These are phyloP conservation scores for Puccinia triticina DNA, from an alignment of 1,284 basidiomycete genomes.

Conservation along the genomic window DNA sequence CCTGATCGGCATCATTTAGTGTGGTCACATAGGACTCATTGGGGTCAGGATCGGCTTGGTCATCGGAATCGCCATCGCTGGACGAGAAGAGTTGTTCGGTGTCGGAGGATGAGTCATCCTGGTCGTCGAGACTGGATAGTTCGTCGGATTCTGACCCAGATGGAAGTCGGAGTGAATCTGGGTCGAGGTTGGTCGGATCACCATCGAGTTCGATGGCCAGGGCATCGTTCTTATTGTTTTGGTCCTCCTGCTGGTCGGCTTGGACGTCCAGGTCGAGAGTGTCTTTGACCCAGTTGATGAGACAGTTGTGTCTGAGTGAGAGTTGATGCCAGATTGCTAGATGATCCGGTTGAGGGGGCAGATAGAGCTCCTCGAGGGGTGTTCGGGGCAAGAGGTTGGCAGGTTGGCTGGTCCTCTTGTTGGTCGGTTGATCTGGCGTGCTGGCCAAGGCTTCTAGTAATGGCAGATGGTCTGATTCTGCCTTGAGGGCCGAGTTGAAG, in stretches of 20 bases:
- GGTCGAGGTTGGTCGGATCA: neutral
- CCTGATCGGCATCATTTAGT: constrained; percentile 43
- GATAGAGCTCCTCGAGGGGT: constrained; percentile 2
- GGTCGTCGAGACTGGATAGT: neutral
- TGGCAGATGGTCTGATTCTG: neutral
- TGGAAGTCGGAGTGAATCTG: neutral
- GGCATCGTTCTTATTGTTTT: neutral
- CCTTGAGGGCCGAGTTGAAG: constrained; percentile 22
- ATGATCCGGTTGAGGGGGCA: neutral
- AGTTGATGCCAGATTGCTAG: constrained; percentile 23
- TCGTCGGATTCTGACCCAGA: constrained; percentile 10
- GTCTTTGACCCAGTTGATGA: neutral
- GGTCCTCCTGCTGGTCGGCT: constrained; percentile 7
- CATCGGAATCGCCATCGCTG: neutral
- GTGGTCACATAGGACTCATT: constrained; percentile 27
- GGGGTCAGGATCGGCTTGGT: neutral
- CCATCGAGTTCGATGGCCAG: neutral
- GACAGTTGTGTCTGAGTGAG: neutral
- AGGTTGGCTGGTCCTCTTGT: neutral
- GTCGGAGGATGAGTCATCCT: neutral
- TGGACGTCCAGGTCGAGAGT: neutral
- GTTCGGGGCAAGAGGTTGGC: neutral
- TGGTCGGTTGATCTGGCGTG: neutral
- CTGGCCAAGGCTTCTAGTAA: neutral
- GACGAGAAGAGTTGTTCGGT: constrained; percentile 27